Percentiles rank a stretch among this genome's conserved stretches.
These are phyloP conservation scores for Tetrapisispora namnaoensis DNA, from an alignment of 805 yeast genomes.

Conservation along the genomic window DNA sequence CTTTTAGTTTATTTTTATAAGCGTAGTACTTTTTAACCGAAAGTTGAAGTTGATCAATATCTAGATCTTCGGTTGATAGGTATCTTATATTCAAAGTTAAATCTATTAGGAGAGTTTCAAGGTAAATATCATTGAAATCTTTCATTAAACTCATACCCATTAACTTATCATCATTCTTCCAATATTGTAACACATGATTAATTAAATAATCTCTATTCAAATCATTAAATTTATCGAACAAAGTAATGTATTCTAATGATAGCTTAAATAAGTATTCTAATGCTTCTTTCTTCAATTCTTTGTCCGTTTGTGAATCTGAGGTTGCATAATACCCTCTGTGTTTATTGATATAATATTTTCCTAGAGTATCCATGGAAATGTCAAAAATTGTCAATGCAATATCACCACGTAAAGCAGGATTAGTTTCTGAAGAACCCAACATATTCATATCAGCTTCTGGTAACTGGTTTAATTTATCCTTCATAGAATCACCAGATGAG, in stretches of 20 bases:
- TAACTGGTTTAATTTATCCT: conserved; percentile 54
- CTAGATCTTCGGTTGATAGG: conserved; percentile 29
- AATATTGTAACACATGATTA: conserved; percentile 49
- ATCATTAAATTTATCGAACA: conserved; percentile 62
- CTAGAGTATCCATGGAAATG: conserved; percentile 45
- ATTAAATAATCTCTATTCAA: conserved; percentile 61
- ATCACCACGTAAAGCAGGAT: conserved; percentile 70
- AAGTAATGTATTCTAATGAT: conserved; percentile 37
- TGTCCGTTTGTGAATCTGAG: conserved; percentile 28
- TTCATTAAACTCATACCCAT: conserved; percentile 25
- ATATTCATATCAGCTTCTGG: conserved; percentile 84
- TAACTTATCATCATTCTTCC: conserved; percentile 32
- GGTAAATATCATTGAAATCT: conserved; percentile 28
- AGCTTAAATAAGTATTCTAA: conserved; percentile 32
- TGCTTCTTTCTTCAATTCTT: conserved; percentile 18
- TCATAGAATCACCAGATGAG: conserved; percentile 44
- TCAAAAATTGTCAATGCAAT: conserved; percentile 63
- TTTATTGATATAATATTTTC: conserved; percentile 21
- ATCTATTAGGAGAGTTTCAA: conserved; percentile 39
- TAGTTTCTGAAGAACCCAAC: conserved; percentile 77
- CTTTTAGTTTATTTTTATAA: conserved; percentile 38
- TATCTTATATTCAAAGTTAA: conserved; percentile 60
- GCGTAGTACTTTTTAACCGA: conserved; percentile 65
- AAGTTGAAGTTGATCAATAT: conserved; percentile 51
- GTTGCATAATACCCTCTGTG: conserved; percentile 27